Evolutionary conservation across 129 eudicot genomes (phyloP).

Genomic region (Centella asiatica): DNA sequence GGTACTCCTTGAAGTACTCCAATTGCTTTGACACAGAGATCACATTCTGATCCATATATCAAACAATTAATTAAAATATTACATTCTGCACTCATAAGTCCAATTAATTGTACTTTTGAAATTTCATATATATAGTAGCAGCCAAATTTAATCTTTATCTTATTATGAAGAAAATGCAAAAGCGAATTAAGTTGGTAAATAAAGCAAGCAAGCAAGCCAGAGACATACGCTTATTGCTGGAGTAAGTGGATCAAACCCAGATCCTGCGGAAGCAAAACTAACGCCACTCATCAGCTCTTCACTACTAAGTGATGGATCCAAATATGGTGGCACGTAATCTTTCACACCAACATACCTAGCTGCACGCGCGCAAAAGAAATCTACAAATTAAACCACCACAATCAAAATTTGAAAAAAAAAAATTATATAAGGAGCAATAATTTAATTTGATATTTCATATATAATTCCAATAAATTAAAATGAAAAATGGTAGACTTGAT

Average conservation of each 20-base stretch:
- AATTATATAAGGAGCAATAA: too few species aligned
- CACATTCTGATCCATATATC: constrained; percentile 49
- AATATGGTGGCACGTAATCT: constrained; percentile 59
- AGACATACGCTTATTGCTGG: constrained; percentile 49
- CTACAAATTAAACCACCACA: background rate
- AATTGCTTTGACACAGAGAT: constrained; percentile 47
- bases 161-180: too few species aligned
- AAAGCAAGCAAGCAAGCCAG: too few species aligned
- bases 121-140: too few species aligned
- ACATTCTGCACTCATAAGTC: too few species aligned
- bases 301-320: constrained; percentile 56
- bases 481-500: too few species aligned
- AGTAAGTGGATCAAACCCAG: constrained; percentile 79
- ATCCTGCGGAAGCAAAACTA: constrained; percentile 81
- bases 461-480: background rate
- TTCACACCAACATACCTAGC: constrained; percentile 64
- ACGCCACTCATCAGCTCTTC: constrained; percentile 69
- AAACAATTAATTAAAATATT: too few species aligned
- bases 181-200: too few species aligned
- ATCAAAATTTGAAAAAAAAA: background rate
- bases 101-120: too few species aligned
- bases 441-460: background rate
- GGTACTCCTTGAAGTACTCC: constrained; percentile 53
- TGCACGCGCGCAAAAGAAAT: constrained; percentile 13
- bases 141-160: too few species aligned